Conservation (phyloP, 176 grass and related monocot species). For the Chrysopogon serrulatus region DNA sequence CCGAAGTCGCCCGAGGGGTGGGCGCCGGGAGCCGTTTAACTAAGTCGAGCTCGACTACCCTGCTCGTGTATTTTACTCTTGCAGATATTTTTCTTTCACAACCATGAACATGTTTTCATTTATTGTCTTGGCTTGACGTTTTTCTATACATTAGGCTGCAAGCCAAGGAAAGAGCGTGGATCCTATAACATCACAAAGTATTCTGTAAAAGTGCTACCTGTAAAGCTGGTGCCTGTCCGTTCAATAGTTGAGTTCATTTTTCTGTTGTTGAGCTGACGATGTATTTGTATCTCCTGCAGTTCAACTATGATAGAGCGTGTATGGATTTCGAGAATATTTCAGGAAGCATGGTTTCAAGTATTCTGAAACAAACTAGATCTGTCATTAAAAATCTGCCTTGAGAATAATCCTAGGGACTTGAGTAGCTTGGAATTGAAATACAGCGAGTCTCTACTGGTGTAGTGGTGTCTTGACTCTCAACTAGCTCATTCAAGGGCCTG, state of each 20-base stretch:
- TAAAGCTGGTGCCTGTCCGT: constrained; percentile 21
- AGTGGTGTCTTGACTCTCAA: no score
- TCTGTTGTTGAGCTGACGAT: background rate
- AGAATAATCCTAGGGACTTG: background rate
- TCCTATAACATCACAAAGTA: constrained; percentile 77
- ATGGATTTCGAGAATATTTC: constrained; percentile 82
- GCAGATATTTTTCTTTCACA: background rate
- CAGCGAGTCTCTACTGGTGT: background rate
- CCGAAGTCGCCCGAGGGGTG: no score
- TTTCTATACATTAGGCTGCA: constrained; percentile 35
- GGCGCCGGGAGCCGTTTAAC: no score
- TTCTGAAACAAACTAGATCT: constrained; percentile 39
- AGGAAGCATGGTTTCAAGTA: constrained; percentile 68
- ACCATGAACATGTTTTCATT: background rate
- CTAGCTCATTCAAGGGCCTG: no score
- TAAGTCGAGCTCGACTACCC: no score
- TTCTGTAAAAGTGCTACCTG: constrained; percentile 77
- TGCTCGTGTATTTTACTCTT: no score
- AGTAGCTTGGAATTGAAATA: background rate
- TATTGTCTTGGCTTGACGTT: background rate
- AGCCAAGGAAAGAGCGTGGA: constrained; percentile 65
- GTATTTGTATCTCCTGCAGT: constrained; percentile 33
- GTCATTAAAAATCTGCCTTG: background rate
- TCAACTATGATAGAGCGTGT: constrained; percentile 78
- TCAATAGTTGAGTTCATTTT: background rate